Evolutionary conservation across 768 basidiomycete genomes (phyloP), one percentile per base, ranked within the genome.

Genomic region (Tulasnella sp.): DNA sequence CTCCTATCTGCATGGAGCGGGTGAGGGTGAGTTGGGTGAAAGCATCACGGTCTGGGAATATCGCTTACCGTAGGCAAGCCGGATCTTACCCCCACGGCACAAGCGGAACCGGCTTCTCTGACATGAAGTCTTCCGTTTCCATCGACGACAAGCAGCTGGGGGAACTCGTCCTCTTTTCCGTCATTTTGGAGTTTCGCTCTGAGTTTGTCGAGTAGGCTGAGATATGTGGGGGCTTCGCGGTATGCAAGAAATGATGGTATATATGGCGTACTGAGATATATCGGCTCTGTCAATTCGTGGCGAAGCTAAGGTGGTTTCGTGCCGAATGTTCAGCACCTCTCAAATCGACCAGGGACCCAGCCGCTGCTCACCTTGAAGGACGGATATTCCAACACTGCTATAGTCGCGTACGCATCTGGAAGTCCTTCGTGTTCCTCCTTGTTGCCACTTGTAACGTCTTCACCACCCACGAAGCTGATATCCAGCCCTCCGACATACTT

Each of bases 61-160:
- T 78, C 49, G 1, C 81, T 79, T 17, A 82, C 75, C 0, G 82
- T 82, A 0, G 81, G 82, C 11, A 82, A 25, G 0, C 77, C 80
- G 2, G 79, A 76, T 42, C 78, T 67, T 3, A 81, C 75, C 11
- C 82, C 82, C 0, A 82, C 77, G 6, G 78, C 79, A 5, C 78
- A 79, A 2, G 81, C 82, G 8, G 79, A 78, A 3, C 82, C 82
- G 14, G 81, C 79, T 74, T 81, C 74, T 1, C 82, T 76, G 3
- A 77, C 76, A 58, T 82, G 82, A 45, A 79, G 75, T 14, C 82
- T 37, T 1, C 82, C 82, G 71, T 82, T 82, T 3, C 82, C 82
- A 34, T 82, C 82, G 0, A 81, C 79, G 19, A 82, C 69, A 17
- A 82, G 74, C 11, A 82, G 42, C 49, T 82, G 81, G 17, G 81